These are phyloP conservation scores for Claviceps quebecensis DNA, from an alignment of 2,329 filamentous ascomycete genomes.

Conservation along the genomic window DNA sequence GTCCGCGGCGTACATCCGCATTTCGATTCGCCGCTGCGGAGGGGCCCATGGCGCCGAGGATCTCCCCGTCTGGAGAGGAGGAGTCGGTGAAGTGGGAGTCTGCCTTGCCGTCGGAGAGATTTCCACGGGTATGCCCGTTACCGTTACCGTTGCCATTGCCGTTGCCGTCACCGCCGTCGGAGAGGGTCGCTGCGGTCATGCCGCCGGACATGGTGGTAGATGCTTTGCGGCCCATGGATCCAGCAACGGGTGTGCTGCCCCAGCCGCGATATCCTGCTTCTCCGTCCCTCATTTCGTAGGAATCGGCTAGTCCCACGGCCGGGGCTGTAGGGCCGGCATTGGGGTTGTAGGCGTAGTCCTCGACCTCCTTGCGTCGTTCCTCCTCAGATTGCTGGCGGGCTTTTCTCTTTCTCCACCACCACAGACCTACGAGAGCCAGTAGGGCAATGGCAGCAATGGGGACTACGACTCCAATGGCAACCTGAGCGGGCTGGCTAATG, in stretches of 20 bases:
- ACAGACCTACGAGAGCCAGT: slow-evolving; percentile 61
- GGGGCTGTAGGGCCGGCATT: slow-evolving; percentile 77
- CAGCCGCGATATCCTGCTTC: slow-evolving; percentile 81
- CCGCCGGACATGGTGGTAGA: slow-evolving; percentile 83
- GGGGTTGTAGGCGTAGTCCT: slow-evolving; percentile 96
- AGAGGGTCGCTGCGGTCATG: slow-evolving; percentile 49
- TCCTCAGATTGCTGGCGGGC: slow-evolving; percentile 74
- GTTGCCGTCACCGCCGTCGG: slow-evolving; percentile 48
- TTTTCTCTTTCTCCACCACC: slow-evolving; percentile 82
- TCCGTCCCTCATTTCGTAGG: slow-evolving; percentile 62
- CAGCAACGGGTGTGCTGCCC: slow-evolving; percentile 61
- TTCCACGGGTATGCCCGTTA: slow-evolving; percentile 40
- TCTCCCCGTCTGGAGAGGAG: slow-evolving; percentile 59
- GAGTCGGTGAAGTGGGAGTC: slow-evolving; percentile 43
- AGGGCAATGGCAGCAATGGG: slow-evolving; percentile 80
- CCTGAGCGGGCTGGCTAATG: slow-evolving; percentile 52
- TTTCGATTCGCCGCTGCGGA: slow-evolving; percentile 49
- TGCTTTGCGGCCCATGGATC: slow-evolving; percentile 63
- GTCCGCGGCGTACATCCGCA: slow-evolving; percentile 67
- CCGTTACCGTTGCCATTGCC: slow-evolving; percentile 44
- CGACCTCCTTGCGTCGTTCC: slow-evolving; percentile 83
- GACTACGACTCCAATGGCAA: slow-evolving; percentile 86
- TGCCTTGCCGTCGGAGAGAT: slow-evolving; percentile 54
- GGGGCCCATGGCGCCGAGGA: slow-evolving; percentile 70
- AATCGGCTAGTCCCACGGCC: slow-evolving; percentile 32